Base-by-base conservation (phyloP, 139 green algal genomes). In the Tetradesmus lagerheimii region DNA sequence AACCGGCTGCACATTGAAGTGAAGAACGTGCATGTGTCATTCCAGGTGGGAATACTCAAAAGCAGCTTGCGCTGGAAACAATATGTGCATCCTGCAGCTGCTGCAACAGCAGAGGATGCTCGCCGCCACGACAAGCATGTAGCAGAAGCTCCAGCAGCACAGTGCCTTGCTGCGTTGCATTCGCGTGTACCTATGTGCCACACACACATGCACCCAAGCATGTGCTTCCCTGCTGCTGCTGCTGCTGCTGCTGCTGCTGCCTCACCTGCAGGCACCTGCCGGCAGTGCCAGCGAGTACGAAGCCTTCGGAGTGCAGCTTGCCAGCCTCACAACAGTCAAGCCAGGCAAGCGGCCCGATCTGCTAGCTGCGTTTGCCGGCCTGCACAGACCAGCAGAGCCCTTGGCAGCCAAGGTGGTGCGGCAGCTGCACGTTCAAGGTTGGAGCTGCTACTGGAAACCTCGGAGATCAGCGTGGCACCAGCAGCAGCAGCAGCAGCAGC, bases 1-100 rank as follows among this genome's bases (percentile, higher is more conserved):
- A 96, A 96, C 80, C 90, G 94, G 3, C 88, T 98, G 79, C 96
- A 96, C 91, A 87, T 98, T 27, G 92, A 53, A 31, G 91, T 98
- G n/a, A 90, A 35, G 27, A 94, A 93, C 66, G 92, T 98, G 64
- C 93, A 96, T 85, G 76, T 98, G 12, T 85, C 87, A 39, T 96
- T 98, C 79, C 85, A 95, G 93, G 95, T 95, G 87, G 34, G 92
- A 50, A 50, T 50, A 8, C 8, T 50, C 5, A 8, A 4, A 4
- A 14, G 43, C 43, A 50, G 43, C 43, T 50, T n/a, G n/a, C n/a
- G n/a, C n/a, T n/a, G n/a, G 43, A 14, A 50, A 8, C 43, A 31
- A 2, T 15, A 18, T 83, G 18, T n/a, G n/a, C 2, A 12, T 53
- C 14, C 35, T 35, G 77, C 77, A 57, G 23, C 35, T 23, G 77